Base-by-base conservation (phyloP, 2,329 filamentous ascomycete species). In the Sodiomyces alkalinus region DNA sequence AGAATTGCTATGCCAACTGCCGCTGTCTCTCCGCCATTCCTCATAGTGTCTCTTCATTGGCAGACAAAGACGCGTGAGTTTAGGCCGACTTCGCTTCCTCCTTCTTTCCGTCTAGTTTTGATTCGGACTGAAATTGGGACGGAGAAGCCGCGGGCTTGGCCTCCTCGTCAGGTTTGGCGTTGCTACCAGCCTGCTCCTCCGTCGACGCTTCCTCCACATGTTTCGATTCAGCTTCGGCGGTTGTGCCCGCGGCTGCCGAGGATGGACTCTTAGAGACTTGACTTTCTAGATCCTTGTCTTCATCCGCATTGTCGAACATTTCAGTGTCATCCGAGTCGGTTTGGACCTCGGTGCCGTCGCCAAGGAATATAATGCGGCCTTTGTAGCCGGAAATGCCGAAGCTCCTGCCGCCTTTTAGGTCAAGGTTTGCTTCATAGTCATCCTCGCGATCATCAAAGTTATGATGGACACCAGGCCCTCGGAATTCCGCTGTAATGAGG, bases 341-440 rank as follows among this genome's bases (percentile, higher is more conserved):
- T 47, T 86, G 64, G 51, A 92, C 74, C 62, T 94, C 86, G 46
- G 83, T 92, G 45, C 87, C 90, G 61, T 96, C 86, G 41, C 87
- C 86, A 42, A 98, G 71, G 50, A 93, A 76, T 53, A 96, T 96
- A 53, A 94, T 85, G 44, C 86, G 76, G 42, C 85, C 83, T 52
- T 73, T 72, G 52, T 78, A 79, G 51, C 76, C 78, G 53, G 74
- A 62, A 43, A 70, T 59, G 39, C 72, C 70, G 47, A 80, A 78
- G 42, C 62, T 58, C 52, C 65, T 68, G 44, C 58, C 55, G 43
- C 58, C 55, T 51, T 67, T 66, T 42, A 69, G 68, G 45, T 80
- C 74, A 52, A 72, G 64, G 45, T 83, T 76, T 56, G 80, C 64
- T 49, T 83, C 78, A 60, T 80, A 83, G 36, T 79, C 72, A 53